These are phyloP conservation scores for Kappamyces sp. DNA, from an alignment of 192 early-diverging fungal genomes.

Conservation along the genomic window DNA sequence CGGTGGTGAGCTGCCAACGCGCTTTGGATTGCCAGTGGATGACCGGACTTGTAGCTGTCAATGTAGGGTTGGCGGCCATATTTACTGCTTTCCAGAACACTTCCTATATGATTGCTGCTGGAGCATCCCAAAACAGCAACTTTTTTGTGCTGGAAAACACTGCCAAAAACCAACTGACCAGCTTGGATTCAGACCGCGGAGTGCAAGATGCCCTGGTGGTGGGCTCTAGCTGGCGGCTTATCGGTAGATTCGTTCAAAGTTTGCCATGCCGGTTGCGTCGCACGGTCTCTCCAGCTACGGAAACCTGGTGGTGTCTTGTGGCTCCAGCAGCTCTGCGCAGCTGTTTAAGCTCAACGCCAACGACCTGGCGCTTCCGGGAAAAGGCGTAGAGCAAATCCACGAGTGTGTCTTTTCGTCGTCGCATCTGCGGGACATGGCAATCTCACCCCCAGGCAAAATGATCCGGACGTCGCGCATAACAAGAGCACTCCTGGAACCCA, in stretches of 20 bases:
- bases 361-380: constrained; percentile 25
- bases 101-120: constrained; percentile 10
- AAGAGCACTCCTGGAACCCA: constrained; percentile 34
- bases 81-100: constrained; percentile 3
- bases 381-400: constrained; percentile 28
- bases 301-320: constrained; percentile 29
- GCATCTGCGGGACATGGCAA: constrained; percentile 13
- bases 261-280: constrained; percentile 34
- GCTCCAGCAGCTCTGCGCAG: constrained; percentile 32
- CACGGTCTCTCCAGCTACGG: constrained; percentile 33
- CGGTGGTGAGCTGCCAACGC: constrained; percentile 1
- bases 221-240: background rate
- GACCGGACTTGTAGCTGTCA: background rate
- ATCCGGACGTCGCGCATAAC: constrained; percentile 25
- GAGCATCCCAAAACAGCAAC: constrained; percentile 5
- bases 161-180: constrained; percentile 9
- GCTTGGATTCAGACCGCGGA: constrained; percentile 1
- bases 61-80: background rate
- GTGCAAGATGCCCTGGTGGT: constrained; percentile 2
- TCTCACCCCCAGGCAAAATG: constrained; percentile 4
- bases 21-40: constrained; percentile 3
- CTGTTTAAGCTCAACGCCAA: constrained; percentile 33
- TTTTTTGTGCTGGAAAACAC: constrained; percentile 15
- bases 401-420: constrained; percentile 20
- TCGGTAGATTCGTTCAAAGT: constrained; percentile 33